Base-by-base conservation (phyloP, 140 eudicot genomes). In the Cichorium intybus region DNA sequence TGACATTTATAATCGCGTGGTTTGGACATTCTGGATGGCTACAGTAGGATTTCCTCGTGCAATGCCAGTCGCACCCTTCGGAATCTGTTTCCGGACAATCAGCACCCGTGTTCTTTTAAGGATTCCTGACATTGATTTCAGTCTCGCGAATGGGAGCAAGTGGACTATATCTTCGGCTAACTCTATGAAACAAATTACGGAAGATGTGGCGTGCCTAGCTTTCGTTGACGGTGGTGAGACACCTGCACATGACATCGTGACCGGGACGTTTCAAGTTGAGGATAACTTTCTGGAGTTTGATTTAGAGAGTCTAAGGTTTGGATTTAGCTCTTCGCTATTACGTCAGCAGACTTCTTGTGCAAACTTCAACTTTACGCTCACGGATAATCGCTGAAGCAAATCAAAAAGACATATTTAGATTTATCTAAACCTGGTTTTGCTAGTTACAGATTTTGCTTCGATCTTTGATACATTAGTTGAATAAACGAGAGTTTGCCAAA, bases 121-220 rank as follows among this genome's bases (percentile, higher is more conserved):
- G 24, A 80, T 66, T 43, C 94, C 94, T 9, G 51, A 48, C 18
- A 77, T 88, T 45, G 96, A 85, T 49, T 78, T 86, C 7, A 68
- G 56, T 18, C 59, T 84, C 63, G 79, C 71, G 37, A 79, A 83
- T 77, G 87, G 84, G 72, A 71, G 77, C 20, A 81, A 75, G 79
- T 68, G 74, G 74, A 31, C 29, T 26, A 15, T 46, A 43, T 41
- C 57, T 24, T 1, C 48, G 17, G 43, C 66, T 20, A 68, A 56
- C 66, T 72, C 77, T 34, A 63, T 72, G 56, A 39, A 23, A 37
- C 65, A 62, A 15, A 34, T 72, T 11, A 39, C 64, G 24, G 23
- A 41, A 10, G 65, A 72, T 4, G 65, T 72, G 48, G 34, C 56
- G 11, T 63, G 77, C 21, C 41, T 72, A 3, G 73, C 67, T 22